A percentile compares a stretch with the other conserved stretches of the same genome.
Conservation (phyloP, 2,329 filamentous ascomycete species). For the Albifimbria verrucaria region DNA sequence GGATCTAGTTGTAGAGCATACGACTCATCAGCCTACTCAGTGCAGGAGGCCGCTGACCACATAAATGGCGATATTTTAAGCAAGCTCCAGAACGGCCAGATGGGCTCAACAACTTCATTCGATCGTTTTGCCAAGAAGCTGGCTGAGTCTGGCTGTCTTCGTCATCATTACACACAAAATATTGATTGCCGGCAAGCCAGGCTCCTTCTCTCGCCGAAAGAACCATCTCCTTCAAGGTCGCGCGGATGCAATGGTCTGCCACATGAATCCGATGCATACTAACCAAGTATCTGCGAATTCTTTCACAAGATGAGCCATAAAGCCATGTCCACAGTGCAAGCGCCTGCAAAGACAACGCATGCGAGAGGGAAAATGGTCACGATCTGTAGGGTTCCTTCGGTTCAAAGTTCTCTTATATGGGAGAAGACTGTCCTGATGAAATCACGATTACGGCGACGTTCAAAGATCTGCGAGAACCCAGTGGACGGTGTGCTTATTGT, state of each 20-base stretch:
- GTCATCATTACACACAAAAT: constrained; percentile 2
- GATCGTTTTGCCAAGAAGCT: not conserved
- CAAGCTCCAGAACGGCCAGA: not conserved
- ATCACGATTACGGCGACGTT: not conserved
- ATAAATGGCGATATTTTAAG: not conserved
- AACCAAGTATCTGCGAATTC: not conserved
- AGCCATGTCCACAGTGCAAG: not conserved
- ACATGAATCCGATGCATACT: constrained; percentile 2
- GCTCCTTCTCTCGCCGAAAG: constrained; percentile 3
- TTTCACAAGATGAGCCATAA: not conserved
- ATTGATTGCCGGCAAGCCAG: constrained; percentile 5
- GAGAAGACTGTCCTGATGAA: constrained; percentile 3
- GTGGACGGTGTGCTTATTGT: constrained; percentile 4
- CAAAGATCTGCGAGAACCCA: not conserved
- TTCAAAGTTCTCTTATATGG: constrained; percentile 2
- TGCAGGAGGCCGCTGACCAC: not conserved
- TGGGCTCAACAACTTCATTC: not conserved
- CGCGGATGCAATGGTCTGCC: constrained; percentile 3
- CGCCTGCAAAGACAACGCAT: not conserved
- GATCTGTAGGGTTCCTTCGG: not conserved
- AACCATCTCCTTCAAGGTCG: constrained; percentile 4
- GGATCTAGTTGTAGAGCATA: not conserved
- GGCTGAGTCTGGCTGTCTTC: not conserved
- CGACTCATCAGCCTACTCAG: not conserved
- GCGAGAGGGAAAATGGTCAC: not conserved